These are phyloP conservation scores for Fusarium anthophilum DNA, from an alignment of 2,329 filamentous ascomycete genomes.

Conservation along the genomic window DNA sequence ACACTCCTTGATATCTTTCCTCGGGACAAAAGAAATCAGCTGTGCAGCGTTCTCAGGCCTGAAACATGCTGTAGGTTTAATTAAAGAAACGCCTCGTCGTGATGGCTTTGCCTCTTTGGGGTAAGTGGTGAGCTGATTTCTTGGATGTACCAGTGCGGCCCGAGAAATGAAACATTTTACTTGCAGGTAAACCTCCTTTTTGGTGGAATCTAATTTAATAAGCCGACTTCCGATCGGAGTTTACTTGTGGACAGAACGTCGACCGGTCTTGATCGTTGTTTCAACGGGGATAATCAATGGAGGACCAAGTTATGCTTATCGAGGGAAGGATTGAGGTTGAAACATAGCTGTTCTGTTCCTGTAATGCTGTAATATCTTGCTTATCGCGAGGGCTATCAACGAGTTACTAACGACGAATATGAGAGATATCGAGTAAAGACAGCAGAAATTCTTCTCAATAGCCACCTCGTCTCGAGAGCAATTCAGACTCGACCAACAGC, in stretches of 20 bases:
- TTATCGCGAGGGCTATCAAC: neutral
- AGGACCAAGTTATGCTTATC: neutral
- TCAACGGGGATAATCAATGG: neutral
- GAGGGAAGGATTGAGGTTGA: neutral
- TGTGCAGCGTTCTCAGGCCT: slow-evolving; percentile 6
- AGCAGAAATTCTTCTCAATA: neutral
- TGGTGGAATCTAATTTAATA: neutral
- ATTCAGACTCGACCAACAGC: neutral
- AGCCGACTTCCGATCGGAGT: neutral
- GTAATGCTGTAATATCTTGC: neutral
- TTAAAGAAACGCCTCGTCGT: slow-evolving; percentile 22
- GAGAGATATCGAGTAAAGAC: neutral
- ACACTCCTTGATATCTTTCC: neutral
- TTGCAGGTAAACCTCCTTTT: slow-evolving; percentile 2
- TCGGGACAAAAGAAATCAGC: neutral
- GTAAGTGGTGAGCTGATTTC: slow-evolving; percentile 3
- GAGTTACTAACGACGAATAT: neutral
- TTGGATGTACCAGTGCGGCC: slow-evolving; percentile 1
- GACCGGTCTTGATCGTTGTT: neutral
- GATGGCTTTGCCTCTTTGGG: neutral
- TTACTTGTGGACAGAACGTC: neutral
- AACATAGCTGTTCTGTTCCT: neutral
- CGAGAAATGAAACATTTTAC: slow-evolving; percentile 21
- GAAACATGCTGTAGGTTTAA: slow-evolving; percentile 18
- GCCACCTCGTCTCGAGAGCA: neutral